Evolutionary conservation across 2,329 filamentous ascomycete species (phyloP).

Genomic region (Fusarium begoniae): DNA sequence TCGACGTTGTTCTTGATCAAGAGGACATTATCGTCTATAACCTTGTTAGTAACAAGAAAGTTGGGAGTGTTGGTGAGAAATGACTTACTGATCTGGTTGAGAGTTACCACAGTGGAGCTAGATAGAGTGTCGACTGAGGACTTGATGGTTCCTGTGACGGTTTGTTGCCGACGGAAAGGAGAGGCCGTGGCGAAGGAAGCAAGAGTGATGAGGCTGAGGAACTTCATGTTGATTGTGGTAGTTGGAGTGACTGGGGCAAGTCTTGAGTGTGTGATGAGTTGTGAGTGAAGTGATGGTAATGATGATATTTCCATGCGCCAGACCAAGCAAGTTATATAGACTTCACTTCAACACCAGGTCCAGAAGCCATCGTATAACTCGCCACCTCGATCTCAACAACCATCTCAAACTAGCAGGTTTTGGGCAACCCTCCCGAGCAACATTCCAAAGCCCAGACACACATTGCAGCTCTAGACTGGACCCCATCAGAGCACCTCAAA

Average conservation of each 20-base stretch:
- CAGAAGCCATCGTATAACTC: not conserved
- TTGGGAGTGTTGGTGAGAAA: not conserved
- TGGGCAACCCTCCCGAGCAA: not conserved
- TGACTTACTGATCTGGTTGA: constrained; percentile 6
- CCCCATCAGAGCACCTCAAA: not conserved
- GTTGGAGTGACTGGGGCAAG: not conserved
- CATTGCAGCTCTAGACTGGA: not conserved
- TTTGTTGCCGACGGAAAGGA: constrained; percentile 15
- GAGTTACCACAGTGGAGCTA: rapidly evolving
- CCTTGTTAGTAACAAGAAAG: not conserved
- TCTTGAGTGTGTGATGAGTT: not conserved
- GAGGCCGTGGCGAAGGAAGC: constrained; percentile 20
- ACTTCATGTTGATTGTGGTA: constrained; percentile 20
- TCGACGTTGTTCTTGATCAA: not conserved
- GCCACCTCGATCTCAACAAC: constrained; percentile 1
- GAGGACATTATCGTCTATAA: not conserved
- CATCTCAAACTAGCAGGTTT: not conserved
- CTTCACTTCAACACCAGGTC: not conserved
- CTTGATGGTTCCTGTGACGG: constrained; percentile 4
- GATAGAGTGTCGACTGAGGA: not conserved
- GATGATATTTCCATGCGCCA: not conserved
- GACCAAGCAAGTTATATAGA: constrained; percentile 17
- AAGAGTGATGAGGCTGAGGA: constrained; percentile 16
- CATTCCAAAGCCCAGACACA: constrained; percentile 15
- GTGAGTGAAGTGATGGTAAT: not conserved